Percentiles rank a stretch among this genome's conserved stretches.
Conservation (phyloP, 495 filamentous ascomycete species). For the Cenococcum geophilum region DNA sequence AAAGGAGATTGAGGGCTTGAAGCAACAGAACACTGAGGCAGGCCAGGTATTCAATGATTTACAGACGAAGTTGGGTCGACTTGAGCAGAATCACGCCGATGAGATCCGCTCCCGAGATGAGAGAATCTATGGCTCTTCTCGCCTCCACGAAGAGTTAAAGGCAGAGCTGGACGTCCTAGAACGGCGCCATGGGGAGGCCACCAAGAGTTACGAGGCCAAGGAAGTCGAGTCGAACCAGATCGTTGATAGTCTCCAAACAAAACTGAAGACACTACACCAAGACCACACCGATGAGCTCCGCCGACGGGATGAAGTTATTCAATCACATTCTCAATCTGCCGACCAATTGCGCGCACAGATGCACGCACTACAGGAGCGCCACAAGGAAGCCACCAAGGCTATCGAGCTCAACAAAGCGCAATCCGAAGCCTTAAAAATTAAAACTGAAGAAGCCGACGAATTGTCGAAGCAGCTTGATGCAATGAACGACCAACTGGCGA, state of each 20-base stretch:
- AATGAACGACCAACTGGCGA: constrained; percentile 24
- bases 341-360: constrained; percentile 14
- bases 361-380: constrained; percentile 18
- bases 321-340: constrained; percentile 11
- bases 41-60: constrained; percentile 12
- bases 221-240: constrained; percentile 17
- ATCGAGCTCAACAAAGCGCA: constrained; percentile 21
- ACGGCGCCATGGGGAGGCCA: constrained; percentile 14
- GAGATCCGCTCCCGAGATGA: constrained; percentile 18
- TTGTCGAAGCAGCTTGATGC: constrained; percentile 25
- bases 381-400: constrained; percentile 8
- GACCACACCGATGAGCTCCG: constrained; percentile 27
- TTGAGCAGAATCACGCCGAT: constrained; percentile 23
- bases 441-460: constrained; percentile 25
- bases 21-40: background rate
- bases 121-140: constrained; percentile 8
- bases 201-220: constrained; percentile 9
- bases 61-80: constrained; percentile 10
- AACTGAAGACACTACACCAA: constrained; percentile 19
- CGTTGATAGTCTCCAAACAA: constrained; percentile 21
- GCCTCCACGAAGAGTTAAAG: constrained; percentile 11
- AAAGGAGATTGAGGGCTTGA: background rate
- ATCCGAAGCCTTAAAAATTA: constrained; percentile 15
- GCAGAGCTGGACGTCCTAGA: constrained; percentile 8
- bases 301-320: constrained; percentile 18